A percentile compares a stretch with the other conserved stretches of the same genome.
Conservation (phyloP, 2,329 filamentous ascomycete genomes). For the Claviceps capensis region DNA sequence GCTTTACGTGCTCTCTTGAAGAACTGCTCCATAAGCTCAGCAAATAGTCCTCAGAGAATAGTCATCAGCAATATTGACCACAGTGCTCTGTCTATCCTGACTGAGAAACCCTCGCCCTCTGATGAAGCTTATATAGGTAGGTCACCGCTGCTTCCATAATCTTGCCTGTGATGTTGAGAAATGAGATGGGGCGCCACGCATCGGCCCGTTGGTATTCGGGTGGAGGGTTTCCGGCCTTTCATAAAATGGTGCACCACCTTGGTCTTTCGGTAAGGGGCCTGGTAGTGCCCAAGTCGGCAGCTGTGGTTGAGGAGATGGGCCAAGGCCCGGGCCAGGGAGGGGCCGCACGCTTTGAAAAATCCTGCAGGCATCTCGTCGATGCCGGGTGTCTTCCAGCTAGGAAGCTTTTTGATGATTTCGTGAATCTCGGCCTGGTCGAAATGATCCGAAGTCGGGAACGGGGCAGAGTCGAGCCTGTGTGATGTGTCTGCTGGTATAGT, state of each 20-base stretch:
- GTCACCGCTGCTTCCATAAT: neutral
- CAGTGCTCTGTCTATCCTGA: too few relatives aligned
- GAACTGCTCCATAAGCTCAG: too few relatives aligned
- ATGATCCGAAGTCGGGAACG: too few relatives aligned
- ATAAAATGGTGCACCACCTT: neutral
- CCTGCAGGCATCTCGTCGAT: neutral
- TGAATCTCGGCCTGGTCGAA: neutral
- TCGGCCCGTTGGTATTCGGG: neutral
- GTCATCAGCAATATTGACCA: too few relatives aligned
- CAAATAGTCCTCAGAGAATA: too few relatives aligned
- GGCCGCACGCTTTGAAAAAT: neutral
- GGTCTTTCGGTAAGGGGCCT: too few relatives aligned
- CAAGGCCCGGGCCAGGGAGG: neutral
- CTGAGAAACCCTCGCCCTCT: too few relatives aligned
- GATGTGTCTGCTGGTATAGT: too few relatives aligned
- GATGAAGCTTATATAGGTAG: too few relatives aligned
- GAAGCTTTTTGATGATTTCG: neutral
- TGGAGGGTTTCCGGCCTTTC: neutral
- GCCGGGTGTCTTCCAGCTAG: neutral
- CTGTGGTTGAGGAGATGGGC: neutral
- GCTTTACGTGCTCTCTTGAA: too few relatives aligned
- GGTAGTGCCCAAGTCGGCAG: neutral
- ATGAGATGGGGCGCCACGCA: neutral
- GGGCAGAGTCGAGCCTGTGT: too few relatives aligned
- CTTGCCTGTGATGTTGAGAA: neutral